Evolutionary conservation across 768 basidiomycete species (phyloP).

Genomic region (Dacryopinax primogenitus): DNA sequence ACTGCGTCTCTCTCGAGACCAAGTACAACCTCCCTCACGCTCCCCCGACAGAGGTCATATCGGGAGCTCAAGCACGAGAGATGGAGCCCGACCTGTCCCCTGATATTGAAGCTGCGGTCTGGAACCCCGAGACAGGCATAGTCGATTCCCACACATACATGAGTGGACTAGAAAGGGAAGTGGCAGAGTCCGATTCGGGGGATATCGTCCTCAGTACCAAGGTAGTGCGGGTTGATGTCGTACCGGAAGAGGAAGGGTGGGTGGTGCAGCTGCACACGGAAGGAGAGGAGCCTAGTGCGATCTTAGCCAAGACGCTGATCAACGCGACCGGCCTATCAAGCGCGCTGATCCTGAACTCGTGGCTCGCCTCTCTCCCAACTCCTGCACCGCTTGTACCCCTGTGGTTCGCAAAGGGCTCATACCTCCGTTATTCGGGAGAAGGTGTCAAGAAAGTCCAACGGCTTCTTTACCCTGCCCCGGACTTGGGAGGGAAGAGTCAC

Average conservation of each 20-base stretch:
- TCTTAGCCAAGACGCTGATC: conserved; percentile 63
- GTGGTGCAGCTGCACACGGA: conserved; percentile 63
- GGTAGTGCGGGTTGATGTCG: conserved; percentile 75
- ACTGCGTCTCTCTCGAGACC: conserved; percentile 28
- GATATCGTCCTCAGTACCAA: conserved; percentile 65
- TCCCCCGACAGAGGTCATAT: conserved; percentile 55
- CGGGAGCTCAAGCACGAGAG: conserved; percentile 49
- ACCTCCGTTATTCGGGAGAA: conserved; percentile 74
- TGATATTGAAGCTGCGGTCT: conserved; percentile 58
- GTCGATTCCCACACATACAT: conserved; percentile 77
- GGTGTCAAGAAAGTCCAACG: conserved; percentile 51
- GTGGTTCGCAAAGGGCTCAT: conserved; percentile 74
- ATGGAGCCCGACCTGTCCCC: conserved; percentile 74
- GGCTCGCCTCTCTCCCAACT: conserved; percentile 38
- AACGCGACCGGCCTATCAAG: conserved; percentile 72
- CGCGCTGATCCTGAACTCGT: conserved; percentile 54
- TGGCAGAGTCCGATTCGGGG: conserved; percentile 53
- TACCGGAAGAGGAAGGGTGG: conserved; percentile 56
- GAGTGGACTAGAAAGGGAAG: conserved; percentile 69
- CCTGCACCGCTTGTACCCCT: conserved; percentile 44
- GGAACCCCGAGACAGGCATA: conserved; percentile 81
- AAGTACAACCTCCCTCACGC: conserved; percentile 44
- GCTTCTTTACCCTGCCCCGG: conserved; percentile 85
- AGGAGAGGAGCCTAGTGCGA: conserved; percentile 40
- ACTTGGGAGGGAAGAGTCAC: conserved; percentile 19